Conservation (phyloP, 352 stramenopile genomes). For the Pythium periplocum region DNA sequence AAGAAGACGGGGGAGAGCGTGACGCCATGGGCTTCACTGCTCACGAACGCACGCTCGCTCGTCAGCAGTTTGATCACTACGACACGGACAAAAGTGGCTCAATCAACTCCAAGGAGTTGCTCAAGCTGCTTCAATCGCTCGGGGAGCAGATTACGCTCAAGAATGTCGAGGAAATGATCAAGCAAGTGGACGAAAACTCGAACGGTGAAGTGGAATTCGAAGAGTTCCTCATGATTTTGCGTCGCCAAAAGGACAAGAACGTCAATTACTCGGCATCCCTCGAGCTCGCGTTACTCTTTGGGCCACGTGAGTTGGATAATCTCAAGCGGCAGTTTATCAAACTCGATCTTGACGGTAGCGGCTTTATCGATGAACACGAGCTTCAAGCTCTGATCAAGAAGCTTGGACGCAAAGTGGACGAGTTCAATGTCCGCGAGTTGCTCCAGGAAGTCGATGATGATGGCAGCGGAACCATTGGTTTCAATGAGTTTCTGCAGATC, state of each 20-base stretch:
- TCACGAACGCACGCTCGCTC: constrained; percentile 35
- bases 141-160: constrained; percentile 56
- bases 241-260: constrained; percentile 54
- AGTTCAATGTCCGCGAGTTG: constrained; percentile 53
- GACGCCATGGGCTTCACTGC: constrained; percentile 30
- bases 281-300: constrained; percentile 58
- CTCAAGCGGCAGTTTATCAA: constrained; percentile 65
- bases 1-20: constrained; percentile 12
- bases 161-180: constrained; percentile 52
- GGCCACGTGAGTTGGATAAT: constrained; percentile 56
- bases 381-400: constrained; percentile 56
- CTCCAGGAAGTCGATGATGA: constrained; percentile 62
- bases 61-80: constrained; percentile 54
- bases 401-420: constrained; percentile 32
- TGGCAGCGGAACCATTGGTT: constrained; percentile 59
- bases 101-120: constrained; percentile 54
- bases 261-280: constrained; percentile 51
- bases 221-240: constrained; percentile 57
- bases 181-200: constrained; percentile 41
- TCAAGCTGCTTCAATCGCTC: constrained; percentile 47
- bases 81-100: constrained; percentile 57
- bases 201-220: constrained; percentile 71
- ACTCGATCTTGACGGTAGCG: constrained; percentile 60
- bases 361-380: constrained; percentile 63
- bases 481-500: constrained; percentile 71